These are phyloP conservation scores for Populus tremula DNA, from an alignment of 345 rosid genomes.

Conservation along the genomic window DNA sequence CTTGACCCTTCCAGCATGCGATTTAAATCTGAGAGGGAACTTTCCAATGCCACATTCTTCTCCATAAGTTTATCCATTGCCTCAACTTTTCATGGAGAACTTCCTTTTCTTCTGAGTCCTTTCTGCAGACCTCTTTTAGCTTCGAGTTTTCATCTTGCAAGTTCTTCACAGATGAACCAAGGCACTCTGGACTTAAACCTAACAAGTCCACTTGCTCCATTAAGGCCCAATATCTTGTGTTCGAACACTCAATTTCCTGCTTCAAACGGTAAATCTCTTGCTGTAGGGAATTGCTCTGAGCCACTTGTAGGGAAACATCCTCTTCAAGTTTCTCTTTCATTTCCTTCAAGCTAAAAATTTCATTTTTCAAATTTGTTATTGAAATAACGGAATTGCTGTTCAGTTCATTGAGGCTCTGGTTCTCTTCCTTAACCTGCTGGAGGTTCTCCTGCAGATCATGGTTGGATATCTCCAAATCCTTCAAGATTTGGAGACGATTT, in stretches of 20 bases:
- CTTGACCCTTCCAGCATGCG: conserved; percentile 24
- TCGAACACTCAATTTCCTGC: conserved; percentile 27
- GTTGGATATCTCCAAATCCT: conserved; percentile 26
- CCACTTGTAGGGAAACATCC: conserved; percentile 16
- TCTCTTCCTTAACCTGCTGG: conserved; percentile 40
- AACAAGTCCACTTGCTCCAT: conserved; percentile 22
- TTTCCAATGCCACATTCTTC: conserved; percentile 45
- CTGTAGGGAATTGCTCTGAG: conserved; percentile 22
- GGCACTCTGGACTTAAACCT: conserved; percentile 22
- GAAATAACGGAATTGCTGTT: conserved; percentile 51
- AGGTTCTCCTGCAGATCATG: conserved; percentile 53
- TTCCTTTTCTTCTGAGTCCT: conserved; percentile 23
- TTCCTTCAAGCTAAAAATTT: conserved; percentile 33
- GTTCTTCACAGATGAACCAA: conserved; percentile 21
- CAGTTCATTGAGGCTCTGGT: conserved; percentile 25
- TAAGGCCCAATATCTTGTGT: conserved; percentile 24
- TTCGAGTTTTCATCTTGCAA: conserved; percentile 28
- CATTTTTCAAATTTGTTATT: conserved; percentile 37
- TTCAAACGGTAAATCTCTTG: conserved; percentile 26
- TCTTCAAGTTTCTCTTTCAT: conserved; percentile 29
- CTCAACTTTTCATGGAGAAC: conserved; percentile 47
- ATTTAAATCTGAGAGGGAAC: conserved; percentile 19
- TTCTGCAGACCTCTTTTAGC: conserved; percentile 19
- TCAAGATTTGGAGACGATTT: conserved; percentile 25
- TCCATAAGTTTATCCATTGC: conserved; percentile 49